Evolutionary conservation across 139 green algal genomes (phyloP).

Genomic region (Penium margaritaceum): DNA sequence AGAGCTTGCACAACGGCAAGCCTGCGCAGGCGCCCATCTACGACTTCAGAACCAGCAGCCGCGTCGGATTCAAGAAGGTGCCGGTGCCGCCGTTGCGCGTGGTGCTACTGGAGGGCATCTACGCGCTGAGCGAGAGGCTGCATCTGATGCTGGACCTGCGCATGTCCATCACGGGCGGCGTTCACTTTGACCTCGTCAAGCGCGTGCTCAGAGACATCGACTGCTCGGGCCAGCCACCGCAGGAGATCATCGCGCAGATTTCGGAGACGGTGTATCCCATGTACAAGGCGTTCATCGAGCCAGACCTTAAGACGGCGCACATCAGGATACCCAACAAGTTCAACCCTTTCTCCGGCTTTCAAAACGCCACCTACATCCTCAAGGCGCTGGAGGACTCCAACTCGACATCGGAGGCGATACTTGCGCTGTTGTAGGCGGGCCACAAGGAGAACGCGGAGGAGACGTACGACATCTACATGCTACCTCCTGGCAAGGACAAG

Average conservation of each 20-base stretch:
- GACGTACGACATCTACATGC: constrained; percentile 87
- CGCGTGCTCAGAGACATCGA: constrained; percentile 90
- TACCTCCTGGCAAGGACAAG: constrained; percentile 81
- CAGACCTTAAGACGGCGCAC: constrained; percentile 82
- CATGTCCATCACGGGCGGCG: constrained; percentile 79
- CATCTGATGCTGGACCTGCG: constrained; percentile 73
- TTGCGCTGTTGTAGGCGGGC: constrained; percentile 38
- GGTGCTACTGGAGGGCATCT: constrained; percentile 93
- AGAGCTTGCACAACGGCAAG: constrained; percentile 65
- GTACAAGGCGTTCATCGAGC: constrained; percentile 96
- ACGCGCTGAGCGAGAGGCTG: constrained; percentile 74
- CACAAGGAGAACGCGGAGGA: constrained; percentile 45
- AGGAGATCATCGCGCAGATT: constrained; percentile 92
- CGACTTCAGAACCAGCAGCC: constrained; percentile 78
- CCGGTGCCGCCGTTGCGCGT: constrained; percentile 61
- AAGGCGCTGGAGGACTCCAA: constrained; percentile 53
- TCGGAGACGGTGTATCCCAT: constrained; percentile 81
- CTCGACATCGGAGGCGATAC: constrained; percentile 42
- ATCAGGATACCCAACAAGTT: constrained; percentile 87
- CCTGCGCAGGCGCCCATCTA: constrained; percentile 80
- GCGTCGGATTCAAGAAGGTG: constrained; percentile 64
- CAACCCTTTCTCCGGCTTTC: constrained; percentile 94
- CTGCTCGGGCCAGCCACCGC: constrained; percentile 69
- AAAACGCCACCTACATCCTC: constrained; percentile 87
- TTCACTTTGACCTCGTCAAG: constrained; percentile 97